A percentile compares a stretch with the other conserved stretches of the same genome.
Evolutionary conservation across 1,284 basidiomycete species (phyloP).

Genomic region (Cryptococcus depauperatus): DNA sequence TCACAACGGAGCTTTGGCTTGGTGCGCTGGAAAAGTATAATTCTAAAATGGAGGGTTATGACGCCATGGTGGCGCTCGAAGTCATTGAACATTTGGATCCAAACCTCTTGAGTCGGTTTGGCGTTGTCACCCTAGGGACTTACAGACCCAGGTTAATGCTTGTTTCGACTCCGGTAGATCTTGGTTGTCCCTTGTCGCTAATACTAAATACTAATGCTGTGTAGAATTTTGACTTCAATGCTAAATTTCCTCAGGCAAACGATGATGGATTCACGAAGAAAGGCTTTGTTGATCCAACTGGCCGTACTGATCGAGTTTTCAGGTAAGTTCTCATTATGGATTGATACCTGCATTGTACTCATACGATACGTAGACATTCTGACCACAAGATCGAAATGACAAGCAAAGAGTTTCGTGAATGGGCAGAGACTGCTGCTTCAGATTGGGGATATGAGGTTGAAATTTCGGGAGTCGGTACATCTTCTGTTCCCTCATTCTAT

Average conservation of each 20-base stretch:
- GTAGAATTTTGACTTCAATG: constrained; percentile 59
- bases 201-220: not conserved
- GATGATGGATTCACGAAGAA: constrained; percentile 35
- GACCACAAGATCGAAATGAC: constrained; percentile 97
- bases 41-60: constrained; percentile 59
- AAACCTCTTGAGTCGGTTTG: constrained; percentile 63
- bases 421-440: constrained; percentile 55
- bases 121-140: constrained; percentile 68
- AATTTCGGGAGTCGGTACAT: constrained; percentile 40
- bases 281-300: constrained; percentile 68
- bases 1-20: constrained; percentile 68
- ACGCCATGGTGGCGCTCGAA: constrained; percentile 80
- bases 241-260: constrained; percentile 64
- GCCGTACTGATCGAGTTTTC: constrained; percentile 54
- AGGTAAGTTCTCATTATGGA: constrained; percentile 44
- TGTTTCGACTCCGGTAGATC: constrained; percentile 65
- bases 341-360: not conserved
- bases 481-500: constrained; percentile 42
- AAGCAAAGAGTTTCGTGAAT: constrained; percentile 62
- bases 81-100: constrained; percentile 86
- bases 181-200: not conserved
- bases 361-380: constrained; percentile 45
- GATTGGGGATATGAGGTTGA: constrained; percentile 53
- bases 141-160: constrained; percentile 74
- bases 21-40: constrained; percentile 67